Percentiles rank a stretch among this genome's conserved stretches.
phyloP scores from a whole-genome alignment of 352 stramenopile species.

The Aphanomyces cochlioides region DNA sequence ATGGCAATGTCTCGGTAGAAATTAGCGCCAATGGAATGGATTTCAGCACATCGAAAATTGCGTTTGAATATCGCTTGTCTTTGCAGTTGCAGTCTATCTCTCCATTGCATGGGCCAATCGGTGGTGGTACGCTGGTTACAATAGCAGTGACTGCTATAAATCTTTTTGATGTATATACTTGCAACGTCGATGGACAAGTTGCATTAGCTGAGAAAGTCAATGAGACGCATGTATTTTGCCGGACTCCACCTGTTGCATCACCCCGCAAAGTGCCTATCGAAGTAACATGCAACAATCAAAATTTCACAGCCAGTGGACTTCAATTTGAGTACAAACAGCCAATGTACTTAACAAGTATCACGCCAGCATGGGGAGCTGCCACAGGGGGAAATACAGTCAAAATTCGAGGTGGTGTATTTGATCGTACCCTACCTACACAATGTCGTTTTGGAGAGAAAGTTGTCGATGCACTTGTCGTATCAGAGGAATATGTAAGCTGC shows the following conservation, averaged over 20 bases:
- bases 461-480: constrained; percentile 63
- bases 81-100: constrained; percentile 36
- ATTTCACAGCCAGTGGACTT: constrained; percentile 50
- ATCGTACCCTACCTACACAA: constrained; percentile 40
- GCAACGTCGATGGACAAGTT: constrained; percentile 47
- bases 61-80: constrained; percentile 48
- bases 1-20: constrained; percentile 35
- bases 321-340: constrained; percentile 52
- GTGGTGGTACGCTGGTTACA: constrained; percentile 53
- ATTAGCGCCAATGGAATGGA: constrained; percentile 49
- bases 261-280: constrained; percentile 40
- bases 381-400: constrained; percentile 52
- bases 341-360: constrained; percentile 52
- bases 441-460: constrained; percentile 87
- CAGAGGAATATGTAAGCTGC: constrained; percentile 58
- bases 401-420: constrained; percentile 62
- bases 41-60: constrained; percentile 45
- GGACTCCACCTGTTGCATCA: constrained; percentile 40
- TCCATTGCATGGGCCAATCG: constrained; percentile 43
- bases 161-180: constrained; percentile 39
- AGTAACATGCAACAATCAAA: constrained; percentile 53
- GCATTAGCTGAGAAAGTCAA: constrained; percentile 51
- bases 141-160: constrained; percentile 42
- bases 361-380: constrained; percentile 59
- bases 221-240: constrained; percentile 51